Evolutionary conservation across 331 rosid species (phyloP).

Genomic region (Dryas integrifolia): DNA sequence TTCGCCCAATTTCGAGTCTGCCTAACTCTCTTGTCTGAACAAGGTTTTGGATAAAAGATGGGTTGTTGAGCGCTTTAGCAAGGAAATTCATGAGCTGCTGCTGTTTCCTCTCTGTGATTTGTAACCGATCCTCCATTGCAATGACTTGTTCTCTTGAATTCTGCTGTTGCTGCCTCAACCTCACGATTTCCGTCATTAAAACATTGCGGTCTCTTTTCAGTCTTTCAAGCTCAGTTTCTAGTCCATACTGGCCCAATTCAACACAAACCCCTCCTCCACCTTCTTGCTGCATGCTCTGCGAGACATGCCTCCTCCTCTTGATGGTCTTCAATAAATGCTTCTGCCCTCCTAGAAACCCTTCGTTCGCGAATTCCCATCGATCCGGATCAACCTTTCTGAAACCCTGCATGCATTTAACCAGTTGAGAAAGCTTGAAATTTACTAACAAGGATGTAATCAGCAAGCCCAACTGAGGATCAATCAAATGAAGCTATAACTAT

Average conservation of each 20-base stretch:
- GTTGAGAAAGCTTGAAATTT: not conserved
- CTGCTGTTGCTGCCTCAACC: slow-evolving; percentile 69
- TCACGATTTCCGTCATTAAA: slow-evolving; percentile 64
- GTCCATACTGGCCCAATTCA: slow-evolving; percentile 72
- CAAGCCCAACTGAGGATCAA: not conserved
- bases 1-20: slow-evolving; percentile 48
- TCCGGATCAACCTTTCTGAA: slow-evolving; percentile 92
- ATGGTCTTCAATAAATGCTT: slow-evolving; percentile 65
- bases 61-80: slow-evolving; percentile 60
- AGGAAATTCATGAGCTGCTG: slow-evolving; percentile 64
- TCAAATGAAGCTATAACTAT: not conserved
- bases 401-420: slow-evolving; percentile 52
- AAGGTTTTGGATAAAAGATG: slow-evolving; percentile 49
- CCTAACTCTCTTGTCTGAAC: slow-evolving; percentile 34
- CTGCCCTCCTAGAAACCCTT: slow-evolving; percentile 90
- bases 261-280: slow-evolving; percentile 45
- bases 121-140: slow-evolving; percentile 60
- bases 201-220: slow-evolving; percentile 59
- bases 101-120: slow-evolving; percentile 67
- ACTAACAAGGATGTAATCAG: not conserved
- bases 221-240: slow-evolving; percentile 66
- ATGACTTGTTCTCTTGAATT: slow-evolving; percentile 48
- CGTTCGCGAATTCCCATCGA: slow-evolving; percentile 94
- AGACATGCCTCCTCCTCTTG: slow-evolving; percentile 79
- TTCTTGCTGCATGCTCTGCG: slow-evolving; percentile 37